Evolutionary conservation across 352 stramenopile genomes (phyloP).

Genomic region (Pythium aquatile): DNA sequence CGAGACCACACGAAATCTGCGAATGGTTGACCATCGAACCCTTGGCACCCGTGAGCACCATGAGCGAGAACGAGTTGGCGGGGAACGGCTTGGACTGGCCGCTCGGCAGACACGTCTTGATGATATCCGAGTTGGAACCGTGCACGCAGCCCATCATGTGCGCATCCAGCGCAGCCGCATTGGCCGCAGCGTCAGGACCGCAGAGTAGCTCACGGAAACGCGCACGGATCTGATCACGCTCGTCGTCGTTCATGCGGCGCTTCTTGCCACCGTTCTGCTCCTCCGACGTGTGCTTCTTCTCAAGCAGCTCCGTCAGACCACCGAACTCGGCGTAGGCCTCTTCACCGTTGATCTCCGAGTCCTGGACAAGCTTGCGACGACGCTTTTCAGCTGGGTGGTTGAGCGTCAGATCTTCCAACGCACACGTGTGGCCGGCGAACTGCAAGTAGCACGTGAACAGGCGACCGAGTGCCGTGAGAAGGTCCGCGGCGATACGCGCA

Average conservation of each 20-base stretch:
- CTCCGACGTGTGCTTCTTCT: constrained; percentile 48
- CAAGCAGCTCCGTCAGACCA: constrained; percentile 65
- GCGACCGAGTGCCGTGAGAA: constrained; percentile 82
- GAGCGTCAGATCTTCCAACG: constrained; percentile 98
- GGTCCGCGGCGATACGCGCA: constrained; percentile 73
- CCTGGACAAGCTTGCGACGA: constrained; percentile 86
- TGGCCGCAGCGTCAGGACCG: constrained; percentile 66
- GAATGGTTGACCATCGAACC: constrained; percentile 99
- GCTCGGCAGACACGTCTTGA: constrained; percentile 98
- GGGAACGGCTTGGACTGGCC: constrained; percentile 98
- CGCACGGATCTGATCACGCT: constrained; percentile 68
- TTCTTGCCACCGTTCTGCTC: constrained; percentile 50
- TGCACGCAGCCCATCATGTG: constrained; percentile 91
- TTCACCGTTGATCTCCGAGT: constrained; percentile 78
- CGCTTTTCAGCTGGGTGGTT: constrained; percentile 92
- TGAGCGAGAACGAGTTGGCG: constrained; percentile 98
- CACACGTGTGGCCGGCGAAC: constrained; percentile 98
- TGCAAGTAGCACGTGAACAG: constrained; percentile 98
- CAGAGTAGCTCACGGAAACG: constrained; percentile 76
- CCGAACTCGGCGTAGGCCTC: constrained; percentile 86
- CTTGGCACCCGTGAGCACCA: constrained; percentile 99
- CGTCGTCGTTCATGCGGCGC: constrained; percentile 82
- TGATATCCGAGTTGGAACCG: constrained; percentile 95
- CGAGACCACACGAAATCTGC: constrained; percentile 97
- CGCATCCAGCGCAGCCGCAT: constrained; percentile 77